Evolutionary conservation across 768 basidiomycete species (phyloP).

Genomic region (Tulasnella sp.): DNA sequence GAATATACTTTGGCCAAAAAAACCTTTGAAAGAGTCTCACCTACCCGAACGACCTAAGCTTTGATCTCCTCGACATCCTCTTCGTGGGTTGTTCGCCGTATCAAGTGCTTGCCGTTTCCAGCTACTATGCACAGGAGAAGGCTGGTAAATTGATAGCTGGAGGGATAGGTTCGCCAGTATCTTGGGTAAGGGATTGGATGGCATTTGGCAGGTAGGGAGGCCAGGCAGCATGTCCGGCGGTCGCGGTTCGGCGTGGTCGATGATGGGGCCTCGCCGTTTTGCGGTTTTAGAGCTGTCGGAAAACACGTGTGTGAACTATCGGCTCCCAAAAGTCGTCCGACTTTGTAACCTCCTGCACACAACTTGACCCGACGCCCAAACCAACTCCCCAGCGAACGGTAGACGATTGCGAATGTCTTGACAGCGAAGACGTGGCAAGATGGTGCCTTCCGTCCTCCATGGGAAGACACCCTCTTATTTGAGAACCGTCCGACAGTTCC

Average conservation of each 20-base stretch:
- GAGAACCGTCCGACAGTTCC: too few relatives aligned
- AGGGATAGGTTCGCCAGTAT: background rate
- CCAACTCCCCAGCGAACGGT: too few relatives aligned
- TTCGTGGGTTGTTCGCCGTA: slow-evolving; percentile 17
- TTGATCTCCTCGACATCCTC: slow-evolving; percentile 23
- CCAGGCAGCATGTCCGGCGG: background rate
- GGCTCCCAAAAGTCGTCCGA: too few relatives aligned
- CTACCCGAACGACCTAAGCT: slow-evolving; percentile 22
- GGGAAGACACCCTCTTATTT: too few relatives aligned
- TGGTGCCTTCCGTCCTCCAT: too few relatives aligned
- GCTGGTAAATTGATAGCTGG: slow-evolving; percentile 19
- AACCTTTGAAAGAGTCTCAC: background rate
- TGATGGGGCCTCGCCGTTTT: background rate
- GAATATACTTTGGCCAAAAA: background rate
- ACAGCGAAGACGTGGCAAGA: too few relatives aligned
- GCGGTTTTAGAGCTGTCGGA: background rate
- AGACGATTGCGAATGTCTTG: too few relatives aligned
- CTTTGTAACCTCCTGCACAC: too few relatives aligned
- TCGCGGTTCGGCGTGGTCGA: background rate
- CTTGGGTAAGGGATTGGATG: slow-evolving; percentile 11
- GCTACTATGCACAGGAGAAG: slow-evolving; percentile 24
- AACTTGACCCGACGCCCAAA: too few relatives aligned
- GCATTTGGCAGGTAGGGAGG: slow-evolving; percentile 12
- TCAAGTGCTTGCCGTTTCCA: slow-evolving; percentile 21
- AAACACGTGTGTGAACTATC: too few relatives aligned